phyloP scores from a whole-genome alignment of 208 protist genomes.

The Polymyxa betae region DNA sequence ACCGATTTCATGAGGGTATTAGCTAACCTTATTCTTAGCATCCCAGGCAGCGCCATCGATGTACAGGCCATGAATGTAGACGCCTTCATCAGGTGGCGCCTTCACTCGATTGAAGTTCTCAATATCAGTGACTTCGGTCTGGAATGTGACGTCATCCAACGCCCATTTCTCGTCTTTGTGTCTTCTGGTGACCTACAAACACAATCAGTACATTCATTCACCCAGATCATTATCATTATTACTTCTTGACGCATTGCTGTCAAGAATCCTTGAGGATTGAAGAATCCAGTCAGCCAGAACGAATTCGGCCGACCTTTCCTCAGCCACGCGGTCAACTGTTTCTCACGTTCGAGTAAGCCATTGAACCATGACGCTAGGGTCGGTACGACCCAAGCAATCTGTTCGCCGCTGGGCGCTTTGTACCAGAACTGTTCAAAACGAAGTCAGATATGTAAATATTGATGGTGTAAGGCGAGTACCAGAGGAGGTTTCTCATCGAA shows the following conservation, averaged over 20 bases:
- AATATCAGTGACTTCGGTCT: constrained; percentile 84
- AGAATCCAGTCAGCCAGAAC: constrained; percentile 95
- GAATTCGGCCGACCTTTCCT: constrained; percentile 83
- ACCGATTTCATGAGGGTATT: too few relatives aligned
- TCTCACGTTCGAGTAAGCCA: constrained; percentile 87
- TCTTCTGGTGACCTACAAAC: constrained; percentile 74
- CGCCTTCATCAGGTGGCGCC: constrained; percentile 82
- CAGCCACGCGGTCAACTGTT: constrained; percentile 92
- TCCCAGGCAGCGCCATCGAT: constrained; percentile 96
- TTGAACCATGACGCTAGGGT: constrained; percentile 91
- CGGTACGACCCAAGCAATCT: constrained; percentile 68
- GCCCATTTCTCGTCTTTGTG: constrained; percentile 84
- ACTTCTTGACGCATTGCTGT: constrained; percentile 96
- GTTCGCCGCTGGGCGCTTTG: constrained; percentile 84
- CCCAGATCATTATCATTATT: too few relatives aligned
- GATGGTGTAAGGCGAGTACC: constrained; percentile 89
- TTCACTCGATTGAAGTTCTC: constrained; percentile 75
- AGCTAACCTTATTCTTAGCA: constrained; percentile 78
- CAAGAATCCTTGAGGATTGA: constrained; percentile 96
- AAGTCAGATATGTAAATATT: constrained; percentile 88
- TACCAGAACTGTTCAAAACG: too few relatives aligned
- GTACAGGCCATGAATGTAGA: constrained; percentile 95
- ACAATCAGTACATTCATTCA: too few relatives aligned
- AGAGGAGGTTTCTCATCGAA: constrained; percentile 87
- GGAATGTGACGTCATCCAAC: constrained; percentile 91